Evolutionary conservation across 257 asterid species (phyloP).

Genomic region (Rubia yunnanensis): DNA sequence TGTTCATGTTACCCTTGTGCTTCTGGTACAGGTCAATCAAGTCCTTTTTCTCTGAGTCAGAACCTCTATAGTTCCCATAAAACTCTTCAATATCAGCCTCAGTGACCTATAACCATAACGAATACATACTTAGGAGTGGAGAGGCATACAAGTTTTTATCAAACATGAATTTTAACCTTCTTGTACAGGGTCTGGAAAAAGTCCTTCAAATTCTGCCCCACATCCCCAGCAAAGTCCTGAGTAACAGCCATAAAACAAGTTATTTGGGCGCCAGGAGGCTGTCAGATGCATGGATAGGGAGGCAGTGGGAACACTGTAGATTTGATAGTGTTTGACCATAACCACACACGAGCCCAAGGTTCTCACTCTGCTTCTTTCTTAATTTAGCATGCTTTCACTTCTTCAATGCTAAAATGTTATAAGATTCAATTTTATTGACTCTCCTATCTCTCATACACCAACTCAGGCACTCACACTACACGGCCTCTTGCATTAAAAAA

Average conservation of each 20-base stretch:
- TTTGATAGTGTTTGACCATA: not conserved
- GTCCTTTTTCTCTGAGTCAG: slow-evolving; percentile 71
- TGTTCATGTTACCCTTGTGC: slow-evolving; percentile 82
- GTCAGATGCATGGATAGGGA: not conserved
- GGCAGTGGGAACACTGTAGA: not conserved
- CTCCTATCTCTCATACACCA: not conserved
- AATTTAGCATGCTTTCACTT: not conserved
- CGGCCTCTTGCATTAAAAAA: not conserved
- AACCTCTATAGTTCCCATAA: slow-evolving; percentile 86
- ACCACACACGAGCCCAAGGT: not conserved
- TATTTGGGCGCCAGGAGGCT: not conserved
- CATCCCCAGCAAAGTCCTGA: slow-evolving; percentile 90
- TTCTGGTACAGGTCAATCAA: slow-evolving; percentile 62
- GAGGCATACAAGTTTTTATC: not conserved
- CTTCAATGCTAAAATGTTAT: not conserved
- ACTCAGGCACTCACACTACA: no score
- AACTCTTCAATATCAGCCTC: slow-evolving; percentile 91
- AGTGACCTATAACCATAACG: slow-evolving; percentile 42
- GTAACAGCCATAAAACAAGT: slow-evolving; percentile 13
- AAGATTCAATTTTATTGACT: not conserved
- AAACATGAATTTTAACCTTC: slow-evolving; percentile 38
- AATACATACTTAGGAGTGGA: not conserved
- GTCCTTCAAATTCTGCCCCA: slow-evolving; percentile 56
- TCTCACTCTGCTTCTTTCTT: not conserved
- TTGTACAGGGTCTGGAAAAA: slow-evolving; percentile 71